phyloP scores from a whole-genome alignment of 139 green algal species.

The Deuterostichococcus epilithicus region DNA sequence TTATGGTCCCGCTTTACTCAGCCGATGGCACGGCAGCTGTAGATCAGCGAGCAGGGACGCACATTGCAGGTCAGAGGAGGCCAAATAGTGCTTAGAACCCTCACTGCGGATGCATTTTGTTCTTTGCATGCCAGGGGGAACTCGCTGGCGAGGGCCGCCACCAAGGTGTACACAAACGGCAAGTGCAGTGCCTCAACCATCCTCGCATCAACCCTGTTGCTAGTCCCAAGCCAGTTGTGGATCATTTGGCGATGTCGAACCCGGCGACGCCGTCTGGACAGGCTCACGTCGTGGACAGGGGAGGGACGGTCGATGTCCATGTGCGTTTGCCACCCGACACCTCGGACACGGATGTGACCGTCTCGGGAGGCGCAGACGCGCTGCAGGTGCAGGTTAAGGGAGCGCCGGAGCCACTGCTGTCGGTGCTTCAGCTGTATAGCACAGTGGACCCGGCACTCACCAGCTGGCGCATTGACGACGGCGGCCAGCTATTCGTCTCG shows the following conservation, averaged over 20 bases:
- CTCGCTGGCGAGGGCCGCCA: too few species aligned
- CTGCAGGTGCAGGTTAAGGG: background rate
- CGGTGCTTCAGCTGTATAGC: background rate
- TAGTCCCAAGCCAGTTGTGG: too few species aligned
- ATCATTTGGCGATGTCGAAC: background rate
- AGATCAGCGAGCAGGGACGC: too few species aligned
- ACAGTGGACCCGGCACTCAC: background rate
- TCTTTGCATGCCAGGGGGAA: too few species aligned
- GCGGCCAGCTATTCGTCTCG: background rate
- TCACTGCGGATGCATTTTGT: too few species aligned
- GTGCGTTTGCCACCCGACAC: background rate
- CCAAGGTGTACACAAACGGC: too few species aligned
- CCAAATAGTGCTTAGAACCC: too few species aligned
- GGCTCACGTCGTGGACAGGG: background rate
- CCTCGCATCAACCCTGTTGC: too few species aligned
- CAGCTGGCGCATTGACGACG: background rate
- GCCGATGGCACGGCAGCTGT: too few species aligned
- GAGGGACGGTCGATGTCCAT: background rate
- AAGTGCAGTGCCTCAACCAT: too few species aligned
- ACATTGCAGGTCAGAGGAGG: too few species aligned
- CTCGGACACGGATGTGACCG: background rate
- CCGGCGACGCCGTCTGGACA: background rate
- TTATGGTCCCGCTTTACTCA: too few species aligned
- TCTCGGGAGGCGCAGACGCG: background rate
- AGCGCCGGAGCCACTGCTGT: background rate